These are phyloP conservation scores for Saksenaea vasiformis DNA, from an alignment of 371 early-diverging fungal genomes.

Conservation along the genomic window DNA sequence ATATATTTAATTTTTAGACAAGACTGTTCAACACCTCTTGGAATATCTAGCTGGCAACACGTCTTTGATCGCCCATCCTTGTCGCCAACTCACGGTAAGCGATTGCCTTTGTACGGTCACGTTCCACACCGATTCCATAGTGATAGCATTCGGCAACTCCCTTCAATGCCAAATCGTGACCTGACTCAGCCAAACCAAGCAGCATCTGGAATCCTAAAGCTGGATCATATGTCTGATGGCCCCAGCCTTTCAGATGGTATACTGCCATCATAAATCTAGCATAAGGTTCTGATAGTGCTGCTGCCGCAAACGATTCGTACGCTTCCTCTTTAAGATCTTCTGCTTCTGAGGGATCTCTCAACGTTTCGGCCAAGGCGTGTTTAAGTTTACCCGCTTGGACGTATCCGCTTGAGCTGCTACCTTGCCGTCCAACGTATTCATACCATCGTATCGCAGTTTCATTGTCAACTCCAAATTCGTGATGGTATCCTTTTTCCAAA, in stretches of 20 bases:
- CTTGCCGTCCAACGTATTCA: conserved; percentile 9
- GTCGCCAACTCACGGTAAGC: conserved; percentile 42
- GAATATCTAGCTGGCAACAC: not conserved
- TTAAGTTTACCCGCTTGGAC: conserved; percentile 21
- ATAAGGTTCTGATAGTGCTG: not conserved
- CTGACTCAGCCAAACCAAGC: conserved; percentile 11
- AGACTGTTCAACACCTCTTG: too few relatives aligned
- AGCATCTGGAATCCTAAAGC: conserved; percentile 11
- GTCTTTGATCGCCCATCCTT: conserved; percentile 4
- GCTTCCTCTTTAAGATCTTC: conserved; percentile 13
- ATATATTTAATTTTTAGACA: too few relatives aligned
- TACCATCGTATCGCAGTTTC: conserved; percentile 17
- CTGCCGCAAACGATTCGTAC: conserved; percentile 12
- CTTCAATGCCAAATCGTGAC: conserved; percentile 10
- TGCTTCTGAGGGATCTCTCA: not conserved
- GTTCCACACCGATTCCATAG: conserved; percentile 35
- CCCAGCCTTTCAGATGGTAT: conserved; percentile 30
- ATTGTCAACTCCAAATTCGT: conserved; percentile 1
- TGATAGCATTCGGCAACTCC: conserved; percentile 35
- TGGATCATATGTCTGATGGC: conserved; percentile 11
- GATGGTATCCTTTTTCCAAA: conserved; percentile 19
- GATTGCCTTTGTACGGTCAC: conserved; percentile 28
- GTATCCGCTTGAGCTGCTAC: conserved; percentile 14
- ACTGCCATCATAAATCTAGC: conserved; percentile 27
- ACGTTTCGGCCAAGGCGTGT: conserved; percentile 11